A percentile compares a stretch with the other conserved stretches of the same genome.
These are phyloP conservation scores for Pseudogymnoascus sp. DNA, from an alignment of 2,329 filamentous ascomycete genomes.

Conservation along the genomic window DNA sequence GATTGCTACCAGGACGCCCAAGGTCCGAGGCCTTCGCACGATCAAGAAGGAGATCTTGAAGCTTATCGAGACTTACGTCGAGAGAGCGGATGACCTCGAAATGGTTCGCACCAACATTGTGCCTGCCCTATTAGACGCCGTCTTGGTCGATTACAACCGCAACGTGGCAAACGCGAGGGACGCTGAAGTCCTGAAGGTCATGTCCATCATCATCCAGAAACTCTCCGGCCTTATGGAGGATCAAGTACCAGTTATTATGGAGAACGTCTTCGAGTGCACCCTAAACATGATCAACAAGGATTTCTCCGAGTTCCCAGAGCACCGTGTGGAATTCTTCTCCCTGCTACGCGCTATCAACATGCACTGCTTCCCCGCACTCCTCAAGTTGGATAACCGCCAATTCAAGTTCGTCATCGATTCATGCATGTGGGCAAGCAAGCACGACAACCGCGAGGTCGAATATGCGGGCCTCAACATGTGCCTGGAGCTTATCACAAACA, in stretches of 20 bases:
- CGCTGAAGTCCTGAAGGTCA: conserved; percentile 92
- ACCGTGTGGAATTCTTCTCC: conserved; percentile 99
- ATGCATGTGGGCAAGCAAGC: conserved; percentile 99
- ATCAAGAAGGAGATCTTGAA: conserved; percentile 99
- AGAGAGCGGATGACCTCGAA: conserved; percentile 93
- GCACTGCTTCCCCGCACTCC: conserved; percentile 87
- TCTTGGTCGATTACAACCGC: conserved; percentile 91
- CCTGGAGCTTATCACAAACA: conserved; percentile 93
- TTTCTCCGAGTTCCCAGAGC: conserved; percentile 97
- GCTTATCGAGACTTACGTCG: conserved; percentile 94
- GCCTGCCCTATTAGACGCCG: conserved; percentile 87
- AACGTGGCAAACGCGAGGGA: conserved; percentile 95
- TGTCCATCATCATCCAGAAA: conserved; percentile 95
- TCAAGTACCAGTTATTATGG: conserved; percentile 94
- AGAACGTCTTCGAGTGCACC: conserved; percentile 97
- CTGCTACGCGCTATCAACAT: conserved; percentile 91
- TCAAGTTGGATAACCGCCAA: conserved; percentile 89
- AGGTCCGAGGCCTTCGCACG: conserved; percentile 86
- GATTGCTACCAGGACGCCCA: conserved; percentile 94
- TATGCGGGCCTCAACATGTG: conserved; percentile 97
- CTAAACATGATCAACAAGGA: conserved; percentile 99
- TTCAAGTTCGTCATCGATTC: conserved; percentile 99
- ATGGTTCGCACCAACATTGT: conserved; percentile 92
- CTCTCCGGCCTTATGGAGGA: conserved; percentile 96
- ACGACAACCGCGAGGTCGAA: conserved; percentile 97